Conservation (phyloP, 129 eudicot genomes). For the Flaveria trinervia region DNA sequence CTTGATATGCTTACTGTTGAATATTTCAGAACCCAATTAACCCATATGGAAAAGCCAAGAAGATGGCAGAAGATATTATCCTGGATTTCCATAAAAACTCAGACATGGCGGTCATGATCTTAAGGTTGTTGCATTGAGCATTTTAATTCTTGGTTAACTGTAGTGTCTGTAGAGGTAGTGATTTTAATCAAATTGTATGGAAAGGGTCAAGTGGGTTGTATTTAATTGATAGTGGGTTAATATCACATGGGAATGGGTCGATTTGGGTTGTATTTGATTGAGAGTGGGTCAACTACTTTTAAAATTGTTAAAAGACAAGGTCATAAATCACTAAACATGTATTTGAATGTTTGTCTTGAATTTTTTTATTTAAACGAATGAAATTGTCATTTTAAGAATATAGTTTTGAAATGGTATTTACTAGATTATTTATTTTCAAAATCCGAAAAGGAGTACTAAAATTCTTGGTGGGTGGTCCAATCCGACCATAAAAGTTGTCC, state of each 20-base stretch:
- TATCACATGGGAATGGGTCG: background rate
- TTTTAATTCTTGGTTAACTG: background rate
- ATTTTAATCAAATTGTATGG: background rate
- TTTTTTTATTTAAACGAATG: background rate
- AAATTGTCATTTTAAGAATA: background rate
- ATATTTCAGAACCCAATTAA: slow-evolving; percentile 52
- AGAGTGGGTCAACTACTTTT: background rate
- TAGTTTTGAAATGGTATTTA: background rate
- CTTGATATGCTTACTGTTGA: slow-evolving; percentile 24
- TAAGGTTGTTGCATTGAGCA: slow-evolving; percentile 37
- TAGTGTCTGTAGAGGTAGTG: background rate
- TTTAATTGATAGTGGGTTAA: background rate
- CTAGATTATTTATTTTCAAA: background rate
- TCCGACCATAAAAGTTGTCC: background rate
- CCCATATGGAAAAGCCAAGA: slow-evolving; percentile 73
- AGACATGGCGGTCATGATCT: slow-evolving; percentile 61
- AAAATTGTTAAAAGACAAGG: background rate
- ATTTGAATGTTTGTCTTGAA: background rate
- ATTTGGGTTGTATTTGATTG: slow-evolving; percentile 1
- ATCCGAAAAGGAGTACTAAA: background rate
- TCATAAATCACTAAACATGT: background rate
- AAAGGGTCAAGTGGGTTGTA: slow-evolving; percentile 10
- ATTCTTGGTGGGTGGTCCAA: background rate
- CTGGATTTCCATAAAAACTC: slow-evolving; percentile 53
- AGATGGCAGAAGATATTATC: slow-evolving; percentile 74